Percentiles rank a stretch among this genome's conserved stretches.
phyloP scores from a whole-genome alignment of 768 basidiomycete genomes.

The Strobilomyces dryophilus region DNA sequence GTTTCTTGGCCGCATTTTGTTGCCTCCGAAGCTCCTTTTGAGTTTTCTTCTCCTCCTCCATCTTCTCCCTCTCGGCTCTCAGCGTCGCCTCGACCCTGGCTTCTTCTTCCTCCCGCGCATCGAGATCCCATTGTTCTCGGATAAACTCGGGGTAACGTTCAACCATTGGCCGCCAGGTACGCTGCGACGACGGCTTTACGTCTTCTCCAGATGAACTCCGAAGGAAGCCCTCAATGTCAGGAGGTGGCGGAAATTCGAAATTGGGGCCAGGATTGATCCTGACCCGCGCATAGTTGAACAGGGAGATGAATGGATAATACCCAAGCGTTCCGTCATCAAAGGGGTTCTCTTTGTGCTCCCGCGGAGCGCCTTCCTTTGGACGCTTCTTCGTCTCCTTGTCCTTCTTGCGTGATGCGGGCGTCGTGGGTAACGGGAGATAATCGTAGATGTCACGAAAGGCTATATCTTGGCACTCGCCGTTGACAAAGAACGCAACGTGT shows the following conservation, averaged over 20 bases:
- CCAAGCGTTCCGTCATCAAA: slow-evolving; percentile 95
- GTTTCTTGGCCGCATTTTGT: slow-evolving; percentile 50
- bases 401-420: slow-evolving; percentile 53
- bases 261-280: slow-evolving; percentile 85
- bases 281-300: slow-evolving; percentile 87
- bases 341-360: slow-evolving; percentile 75
- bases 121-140: slow-evolving; percentile 75
- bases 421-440: slow-evolving; percentile 75
- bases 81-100: slow-evolving; percentile 43
- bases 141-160: slow-evolving; percentile 87
- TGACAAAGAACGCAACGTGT: slow-evolving; percentile 84
- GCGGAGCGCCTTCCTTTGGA: slow-evolving; percentile 57
- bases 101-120: slow-evolving; percentile 72
- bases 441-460: slow-evolving; percentile 90
- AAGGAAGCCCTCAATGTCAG: slow-evolving; percentile 69
- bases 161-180: slow-evolving; percentile 72
- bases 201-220: slow-evolving; percentile 30
- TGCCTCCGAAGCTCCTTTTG: slow-evolving; percentile 47
- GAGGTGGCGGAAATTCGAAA: slow-evolving; percentile 77
- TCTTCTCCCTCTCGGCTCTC: slow-evolving; percentile 45
- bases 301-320: slow-evolving; percentile 92
- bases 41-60: slow-evolving; percentile 31
- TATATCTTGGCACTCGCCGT: slow-evolving; percentile 77
- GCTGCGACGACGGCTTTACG: slow-evolving; percentile 26
- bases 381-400: slow-evolving; percentile 58